Evolutionary conservation across 805 yeast genomes (phyloP).

Genomic region (Ogataea salicorniae): DNA sequence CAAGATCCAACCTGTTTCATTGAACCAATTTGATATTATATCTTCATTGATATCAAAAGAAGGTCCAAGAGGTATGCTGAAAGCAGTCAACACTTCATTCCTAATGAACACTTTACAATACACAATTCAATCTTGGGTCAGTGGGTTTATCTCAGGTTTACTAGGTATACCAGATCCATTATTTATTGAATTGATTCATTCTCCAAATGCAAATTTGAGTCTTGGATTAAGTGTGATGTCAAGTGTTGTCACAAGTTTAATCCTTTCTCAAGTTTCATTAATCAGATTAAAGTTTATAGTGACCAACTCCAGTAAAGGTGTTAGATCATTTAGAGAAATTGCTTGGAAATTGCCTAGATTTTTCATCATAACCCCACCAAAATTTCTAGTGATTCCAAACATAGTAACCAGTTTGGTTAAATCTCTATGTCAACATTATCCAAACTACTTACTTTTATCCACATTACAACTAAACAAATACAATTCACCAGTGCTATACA

Average conservation of each 20-base stretch:
- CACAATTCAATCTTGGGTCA: conserved; percentile 86
- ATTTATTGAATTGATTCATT: conserved; percentile 74
- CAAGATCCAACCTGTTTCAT: conserved; percentile 49
- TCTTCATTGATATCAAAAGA: conserved; percentile 60
- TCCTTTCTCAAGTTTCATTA: conserved; percentile 76
- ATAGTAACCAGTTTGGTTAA: conserved; percentile 30
- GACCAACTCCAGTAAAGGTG: conserved; percentile 38
- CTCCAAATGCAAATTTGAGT: conserved; percentile 70
- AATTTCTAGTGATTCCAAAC: conserved; percentile 60
- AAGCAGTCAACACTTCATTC: conserved; percentile 76
- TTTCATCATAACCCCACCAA: conserved; percentile 46
- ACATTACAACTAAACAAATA: conserved; percentile 64
- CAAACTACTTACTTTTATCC: conserved; percentile 54
- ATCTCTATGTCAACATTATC: conserved; percentile 26
- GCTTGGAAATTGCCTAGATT: conserved; percentile 43
- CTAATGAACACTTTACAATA: conserved; percentile 67
- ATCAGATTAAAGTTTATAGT: conserved; percentile 74
- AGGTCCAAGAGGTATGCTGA: conserved; percentile 66
- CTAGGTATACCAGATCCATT: conserved; percentile 84
- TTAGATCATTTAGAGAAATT: conserved; percentile 69
- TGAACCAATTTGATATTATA: conserved; percentile 61
- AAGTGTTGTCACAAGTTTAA: conserved; percentile 62
- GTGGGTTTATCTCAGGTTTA: conserved; percentile 80
- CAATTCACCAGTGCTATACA: conserved; percentile 56
- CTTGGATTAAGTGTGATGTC: conserved; percentile 65